Base-by-base conservation (phyloP, 2,329 filamentous ascomycete genomes). In the Botryotinia narcissicola region DNA sequence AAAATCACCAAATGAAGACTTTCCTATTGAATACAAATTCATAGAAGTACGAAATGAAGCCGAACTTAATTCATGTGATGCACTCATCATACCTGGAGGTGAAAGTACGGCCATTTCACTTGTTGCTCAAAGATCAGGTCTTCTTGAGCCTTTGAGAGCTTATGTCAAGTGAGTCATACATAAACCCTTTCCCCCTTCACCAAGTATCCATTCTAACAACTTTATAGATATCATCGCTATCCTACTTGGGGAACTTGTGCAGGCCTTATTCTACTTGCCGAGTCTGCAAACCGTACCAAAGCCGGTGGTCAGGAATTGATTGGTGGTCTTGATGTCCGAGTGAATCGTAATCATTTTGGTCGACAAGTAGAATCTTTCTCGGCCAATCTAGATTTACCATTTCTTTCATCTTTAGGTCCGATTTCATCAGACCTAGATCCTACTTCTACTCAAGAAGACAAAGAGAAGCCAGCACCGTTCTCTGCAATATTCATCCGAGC, bases 201-300 rank as follows among this genome's bases (percentile, higher is more conserved):
- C 29, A n/a, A 29, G 37, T n/a, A 44, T 20, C 22, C 4, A 76
- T 73, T 63, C 72, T 75, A 74, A 77, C 54, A 68, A 35, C 32
- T 18, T 20, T 12, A 9, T 76, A 95, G 93, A 80, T 85, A 93
- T 59, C 85, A 89, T 70, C 89, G 92, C 77, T 94, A 92, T 78
- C 95, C 95, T 18, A 93, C 92, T 37, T 99, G 95, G 95, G 96
- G 96, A 73, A 98, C 96, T 32, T 99, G 96, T 82, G 96, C 96
- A 20, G 96, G 96, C 16, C 87, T 98, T 73, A 98, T 99, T 78
- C 85, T 98, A 67, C 90, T 99, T 68, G 92, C 94, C 2, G 93
- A 97, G 80, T 90, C 92, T 74, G 95, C 94, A 68, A 97, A 95
- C 81, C 89, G 91, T 75, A 94, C 93, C 54, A 98, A 98, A 82